Evolutionary conservation across 352 stramenopile genomes (phyloP), one percentile per base, ranked within the genome.

Genomic region (Phytophthora melonis): DNA sequence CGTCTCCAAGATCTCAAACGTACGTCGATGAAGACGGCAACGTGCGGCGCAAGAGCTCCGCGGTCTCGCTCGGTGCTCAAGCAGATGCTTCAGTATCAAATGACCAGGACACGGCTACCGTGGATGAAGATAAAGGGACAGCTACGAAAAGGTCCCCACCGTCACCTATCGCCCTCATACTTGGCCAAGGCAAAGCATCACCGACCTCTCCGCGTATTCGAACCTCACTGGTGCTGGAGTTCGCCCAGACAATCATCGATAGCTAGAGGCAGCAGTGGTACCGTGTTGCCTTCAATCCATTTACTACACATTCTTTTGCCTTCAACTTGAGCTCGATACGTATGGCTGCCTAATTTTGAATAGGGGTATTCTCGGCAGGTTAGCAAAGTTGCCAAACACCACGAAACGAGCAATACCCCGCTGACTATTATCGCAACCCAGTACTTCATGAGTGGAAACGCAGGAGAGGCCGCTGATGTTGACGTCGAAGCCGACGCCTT

Each of bases 21-120:
- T 84, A 74, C 39, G 71, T 86, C 18, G 79, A 86, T 14, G 52
- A 54, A 1, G 69, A 86, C 7, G 76, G 77, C 13, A 86, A 86
- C 55, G 32, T 84, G 2, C 68, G 79, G 3, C 73, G 77, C 32
- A 83, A 82, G 55, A 68, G 50, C 45, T 43, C 23, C 13, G 14
- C 30, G 27, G 4, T 9, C 6, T n/a, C 21, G 13, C 41, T 56
- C 36, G 16, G 18, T 25, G 3, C 16, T 11, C 18, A 16, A 19
- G 3, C 2, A 19, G 30, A 60, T 8, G 8, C 3, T 11, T 11
- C 25, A 13, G 0, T 21, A 18, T 10, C 43, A 50, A 50, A 3
- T 50, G 43, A 50, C 0, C 13, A 50, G 21, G 41, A 8, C 41
- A n/a, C 50, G 13, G 16, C 23, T 8, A 5, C 14, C 5, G 53